Evolutionary conservation across 2,329 filamentous ascomycete species (phyloP), one percentile per base, ranked within the genome.

Genomic region (Alternaria alternata): DNA sequence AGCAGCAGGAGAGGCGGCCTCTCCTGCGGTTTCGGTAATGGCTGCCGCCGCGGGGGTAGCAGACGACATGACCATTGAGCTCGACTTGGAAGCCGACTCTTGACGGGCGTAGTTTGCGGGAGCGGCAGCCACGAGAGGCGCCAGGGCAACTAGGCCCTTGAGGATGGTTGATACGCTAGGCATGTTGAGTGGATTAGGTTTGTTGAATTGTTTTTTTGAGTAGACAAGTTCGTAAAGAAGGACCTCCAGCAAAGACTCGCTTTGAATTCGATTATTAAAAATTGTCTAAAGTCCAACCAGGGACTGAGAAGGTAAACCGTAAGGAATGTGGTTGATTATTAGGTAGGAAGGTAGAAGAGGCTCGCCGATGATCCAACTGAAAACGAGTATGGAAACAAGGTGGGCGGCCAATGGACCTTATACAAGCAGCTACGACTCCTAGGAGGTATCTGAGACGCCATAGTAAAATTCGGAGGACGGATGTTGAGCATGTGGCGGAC

Each of bases 221-320:
- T 57, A 57, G 59, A 60, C 54, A 60, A 46, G 51, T 64, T 62
- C 44, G 61, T 63, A 70, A 68, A 53, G 70, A 74, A 61, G 53
- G 70, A 72, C 63, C 59, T 60, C 74, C 71, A 77, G 75, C 75
- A 78, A 78, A 76, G 72, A 70, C 73, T 75, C 63, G 75, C 71
- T 78, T 75, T 76, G 73, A 69, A 69, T 69, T 70, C 64, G 66
- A 66, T 63, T 67, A 78, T 75, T 78, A 76, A 69, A 69, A 74
- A 72, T 68, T 71, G 63, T 69, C 64, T 65, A 67, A 61, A 69
- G 76, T 79, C 76, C 76, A 79, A 75, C 76, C 76, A 79, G 76
- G 76, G 76, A 79, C 76, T 67, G 62, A 67, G 72, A 71, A 77
- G 75, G 65, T 63, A 68, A 74, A 77, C 62, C 64, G 69, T 72